Base-by-base conservation (phyloP, 1,284 basidiomycete species). In the Volvariella volvacea region DNA sequence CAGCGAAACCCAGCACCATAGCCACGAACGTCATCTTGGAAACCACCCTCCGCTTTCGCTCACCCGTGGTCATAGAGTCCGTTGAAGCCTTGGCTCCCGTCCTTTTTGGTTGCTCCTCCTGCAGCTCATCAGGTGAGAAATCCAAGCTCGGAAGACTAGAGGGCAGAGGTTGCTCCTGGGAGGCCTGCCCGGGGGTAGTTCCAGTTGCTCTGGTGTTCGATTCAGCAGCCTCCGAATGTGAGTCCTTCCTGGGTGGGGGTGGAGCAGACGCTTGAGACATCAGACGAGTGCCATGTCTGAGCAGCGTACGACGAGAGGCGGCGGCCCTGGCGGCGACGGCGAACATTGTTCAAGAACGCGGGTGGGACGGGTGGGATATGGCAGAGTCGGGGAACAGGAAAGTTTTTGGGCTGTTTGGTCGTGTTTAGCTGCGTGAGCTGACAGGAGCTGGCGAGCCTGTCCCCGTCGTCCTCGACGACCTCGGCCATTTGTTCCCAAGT, bases 71-170 rank as follows among this genome's bases (percentile, higher is more conserved):
- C 45, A 85, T 64, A 2, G 79, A 77, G 43, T 80, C 80, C 52
- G 78, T 83, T 1, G 83, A 80, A 1, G 85, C 88, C 55, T 70
- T 71, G 42, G 88, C 88, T 16, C 86, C 84, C 0, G 86, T 88
- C 38, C 75, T 63, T 44, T 67, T 60, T 31, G 55, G 51, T 44
- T 63, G 58, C 28, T 62, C 58, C 21, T 58, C 57, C 14, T 59
- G 55, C 1, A 58, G 58, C 49, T 70, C 70, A 16, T 64, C 57
- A 1, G 78, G 77, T n/a, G 73, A 67, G 48, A 81, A 78, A 56
- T 81, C 78, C 17, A 81, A 63, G 48, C 70, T 76, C 4, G 74
- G 73, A 6, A 68, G 19, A 28, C 25, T 28, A 28, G 25, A 28
- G 12, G 25, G 25, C 12, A 28, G 25, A 12, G 25, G 25, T 14